Base-by-base conservation (phyloP, 345 rosid species). In the Eutrema japonicum region DNA sequence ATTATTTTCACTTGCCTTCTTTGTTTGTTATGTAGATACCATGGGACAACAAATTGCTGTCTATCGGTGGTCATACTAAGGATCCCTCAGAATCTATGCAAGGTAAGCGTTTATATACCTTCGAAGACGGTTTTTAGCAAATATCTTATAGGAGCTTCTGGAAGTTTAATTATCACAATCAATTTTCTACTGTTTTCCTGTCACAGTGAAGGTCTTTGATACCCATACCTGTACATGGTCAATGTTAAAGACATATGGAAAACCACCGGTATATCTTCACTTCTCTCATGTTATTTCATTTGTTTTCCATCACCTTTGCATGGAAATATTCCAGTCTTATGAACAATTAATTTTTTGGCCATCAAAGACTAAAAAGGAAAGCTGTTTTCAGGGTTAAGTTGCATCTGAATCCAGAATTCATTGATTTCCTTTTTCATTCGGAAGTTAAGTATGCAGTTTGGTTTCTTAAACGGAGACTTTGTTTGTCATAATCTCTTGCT, bases 51-150 rank as follows among this genome's bases (percentile, higher is more conserved):
- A 90, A 89, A 74, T 91, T 96, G 84, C 82, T 96, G 51, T 88
- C 98, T 51, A 74, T 96, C 62, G 98, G 95, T 60, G 98, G 99
- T 63, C 98, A 96, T 72, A 89, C 97, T 6, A 96, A 90, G 82
- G 86, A 90, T 86, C 96, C 90, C 78, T 85, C 92, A 69, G 98
- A 92, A 77, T 79, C 87, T 35, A 85, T 92, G 79, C 97, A 85
- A 80, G 90, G 99, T 96, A 80, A 79, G 42, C 14, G 5, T 57
- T 36, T 47, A 2, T 69, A 35, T 50, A 6, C 26, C 37, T 55
- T 76, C 2, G 18, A 8, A 58, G 57, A 16, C 43, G 8, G 14
- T 62, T 72, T 51, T 38, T 45, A 60, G 48, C 36, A 33, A 14
- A 49, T 56, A 40, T 62, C 66, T 57, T 58, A 18, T 38, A 37